A percentile compares a stretch with the other conserved stretches of the same genome.
Evolutionary conservation across 2,329 filamentous ascomycete genomes (phyloP).

Genomic region (Aspergillus flavus): DNA sequence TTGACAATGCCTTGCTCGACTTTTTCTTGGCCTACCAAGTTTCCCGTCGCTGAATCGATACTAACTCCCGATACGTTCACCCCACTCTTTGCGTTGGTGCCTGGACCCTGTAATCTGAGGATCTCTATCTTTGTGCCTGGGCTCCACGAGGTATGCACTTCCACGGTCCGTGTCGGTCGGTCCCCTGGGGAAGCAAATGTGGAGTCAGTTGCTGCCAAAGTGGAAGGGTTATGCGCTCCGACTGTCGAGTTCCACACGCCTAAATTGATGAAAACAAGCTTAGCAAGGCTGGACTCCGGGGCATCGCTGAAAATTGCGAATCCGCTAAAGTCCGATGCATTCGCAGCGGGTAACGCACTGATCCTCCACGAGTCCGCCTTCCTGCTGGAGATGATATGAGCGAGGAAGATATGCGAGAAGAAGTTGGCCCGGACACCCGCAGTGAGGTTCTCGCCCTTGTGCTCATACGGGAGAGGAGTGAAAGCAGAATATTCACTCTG

Average conservation of each 20-base stretch:
- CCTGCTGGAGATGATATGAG: not conserved
- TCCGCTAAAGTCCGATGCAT: slow-evolving; percentile 10
- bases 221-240: slow-evolving; percentile 9
- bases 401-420: slow-evolving; percentile 12
- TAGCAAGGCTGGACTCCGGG: not conserved
- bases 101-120: slow-evolving; percentile 9
- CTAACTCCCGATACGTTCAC: slow-evolving; percentile 9
- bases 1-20: not conserved
- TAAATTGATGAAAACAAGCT: slow-evolving; percentile 9
- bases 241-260: slow-evolving; percentile 11
- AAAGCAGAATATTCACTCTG: slow-evolving; percentile 14
- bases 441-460: slow-evolving; percentile 5
- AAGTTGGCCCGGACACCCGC: slow-evolving; percentile 10
- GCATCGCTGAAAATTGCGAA: not conserved
- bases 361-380: not conserved
- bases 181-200: not conserved
- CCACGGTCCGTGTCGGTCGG: slow-evolving; percentile 1
- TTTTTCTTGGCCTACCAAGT: not conserved
- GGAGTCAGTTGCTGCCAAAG: slow-evolving; percentile 3
- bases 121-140: slow-evolving; percentile 1
- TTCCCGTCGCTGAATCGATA: not conserved
- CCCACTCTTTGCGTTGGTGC: slow-evolving; percentile 12
- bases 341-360: not conserved
- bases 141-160: slow-evolving; percentile 4
- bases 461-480: slow-evolving; percentile 8